phyloP scores from a whole-genome alignment of 169 alveolate species.

The Plasmodium fragile region DNA sequence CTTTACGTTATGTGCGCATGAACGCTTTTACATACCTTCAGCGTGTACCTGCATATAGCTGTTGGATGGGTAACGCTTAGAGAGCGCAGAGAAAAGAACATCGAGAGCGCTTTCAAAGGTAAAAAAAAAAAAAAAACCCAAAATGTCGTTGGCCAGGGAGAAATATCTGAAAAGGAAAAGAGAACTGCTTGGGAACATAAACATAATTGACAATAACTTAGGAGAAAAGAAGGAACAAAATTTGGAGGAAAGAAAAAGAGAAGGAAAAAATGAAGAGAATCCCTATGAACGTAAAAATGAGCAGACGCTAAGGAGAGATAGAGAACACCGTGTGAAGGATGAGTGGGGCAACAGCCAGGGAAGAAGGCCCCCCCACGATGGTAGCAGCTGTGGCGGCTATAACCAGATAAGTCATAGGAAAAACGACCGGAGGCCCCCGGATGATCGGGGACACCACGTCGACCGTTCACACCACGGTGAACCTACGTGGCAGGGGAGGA shows the following conservation, averaged over 20 bases:
- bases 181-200: slow-evolving; percentile 64
- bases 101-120: not conserved
- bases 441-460: not conserved
- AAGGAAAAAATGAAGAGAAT: slow-evolving; percentile 9
- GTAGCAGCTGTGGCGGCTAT: not conserved
- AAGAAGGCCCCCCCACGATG: not conserved
- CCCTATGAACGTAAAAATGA: not conserved
- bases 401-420: not conserved
- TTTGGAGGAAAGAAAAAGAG: slow-evolving; percentile 29
- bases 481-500: not conserved
- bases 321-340: not conserved
- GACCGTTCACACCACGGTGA: not conserved
- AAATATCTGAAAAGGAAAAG: slow-evolving; percentile 72
- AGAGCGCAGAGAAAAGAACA: not conserved
- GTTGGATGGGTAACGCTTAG: not conserved
- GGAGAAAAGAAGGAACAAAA: slow-evolving; percentile 21
- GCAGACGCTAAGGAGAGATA: not conserved
- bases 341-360: not conserved
- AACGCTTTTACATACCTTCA: not conserved
- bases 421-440: not conserved
- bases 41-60: not conserved
- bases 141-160: slow-evolving; percentile 76
- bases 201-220: slow-evolving; percentile 34
- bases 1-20: not conserved
- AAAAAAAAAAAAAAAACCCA: not conserved